These are phyloP conservation scores for Pseudotsuga menziesii DNA, from an alignment of 75 land plant genomes.

Conservation along the genomic window DNA sequence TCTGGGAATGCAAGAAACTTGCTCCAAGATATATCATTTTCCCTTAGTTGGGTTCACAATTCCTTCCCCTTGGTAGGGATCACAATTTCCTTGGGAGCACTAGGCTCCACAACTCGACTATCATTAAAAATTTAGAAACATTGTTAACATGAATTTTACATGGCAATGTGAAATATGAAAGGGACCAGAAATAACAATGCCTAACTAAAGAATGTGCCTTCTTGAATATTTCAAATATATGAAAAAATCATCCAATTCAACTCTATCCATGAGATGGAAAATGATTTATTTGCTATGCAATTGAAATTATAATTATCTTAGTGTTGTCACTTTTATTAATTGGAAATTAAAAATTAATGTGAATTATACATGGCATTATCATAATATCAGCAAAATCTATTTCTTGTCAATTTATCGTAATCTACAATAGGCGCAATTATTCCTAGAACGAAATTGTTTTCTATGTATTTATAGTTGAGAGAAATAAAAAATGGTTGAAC, in stretches of 20 bases:
- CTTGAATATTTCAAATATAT: background rate
- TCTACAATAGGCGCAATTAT: background rate
- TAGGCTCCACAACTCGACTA: constrained; percentile 79
- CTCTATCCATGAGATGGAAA: background rate
- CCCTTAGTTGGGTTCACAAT: constrained; percentile 47
- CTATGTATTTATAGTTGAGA: background rate
- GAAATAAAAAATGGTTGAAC: background rate
- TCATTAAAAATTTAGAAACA: background rate
- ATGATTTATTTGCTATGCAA: background rate
- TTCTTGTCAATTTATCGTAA: background rate
- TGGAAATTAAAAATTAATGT: background rate
- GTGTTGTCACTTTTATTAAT: background rate
- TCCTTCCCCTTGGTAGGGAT: constrained; percentile 57
- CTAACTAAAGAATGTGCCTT: background rate
- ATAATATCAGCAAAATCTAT: background rate
- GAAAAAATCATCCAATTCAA: background rate
- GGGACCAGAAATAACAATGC: background rate
- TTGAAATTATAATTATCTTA: background rate
- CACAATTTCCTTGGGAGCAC: constrained; percentile 61
- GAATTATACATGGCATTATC: background rate
- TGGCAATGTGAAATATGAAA: background rate
- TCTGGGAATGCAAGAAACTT: constrained; percentile 47
- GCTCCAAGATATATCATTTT: constrained; percentile 74
- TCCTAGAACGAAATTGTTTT: background rate
- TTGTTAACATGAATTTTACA: background rate